Evolutionary conservation across 257 asterid genomes (phyloP).

Genomic region (Henckelia pumila): DNA sequence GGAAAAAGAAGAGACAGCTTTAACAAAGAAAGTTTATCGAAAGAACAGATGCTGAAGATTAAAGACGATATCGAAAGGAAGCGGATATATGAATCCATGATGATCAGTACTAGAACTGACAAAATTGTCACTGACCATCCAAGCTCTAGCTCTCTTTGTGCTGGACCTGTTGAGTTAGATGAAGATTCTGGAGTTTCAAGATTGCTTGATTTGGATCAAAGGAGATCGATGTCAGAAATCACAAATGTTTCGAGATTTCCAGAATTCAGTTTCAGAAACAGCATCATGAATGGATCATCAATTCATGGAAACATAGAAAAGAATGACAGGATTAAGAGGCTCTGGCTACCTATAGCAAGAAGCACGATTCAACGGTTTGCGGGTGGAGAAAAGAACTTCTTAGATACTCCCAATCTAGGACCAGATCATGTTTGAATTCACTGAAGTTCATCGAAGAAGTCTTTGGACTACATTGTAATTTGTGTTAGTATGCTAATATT

Average conservation of each 20-base stretch:
- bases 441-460: background rate
- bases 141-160: constrained; percentile 13
- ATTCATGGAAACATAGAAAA: constrained; percentile 8
- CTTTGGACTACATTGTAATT: background rate
- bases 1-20: constrained; percentile 27
- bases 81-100: constrained; percentile 34
- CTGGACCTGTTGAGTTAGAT: constrained; percentile 22
- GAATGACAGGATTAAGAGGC: constrained; percentile 32
- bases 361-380: constrained; percentile 41
- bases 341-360: constrained; percentile 49
- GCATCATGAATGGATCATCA: constrained; percentile 18
- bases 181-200: constrained; percentile 3
- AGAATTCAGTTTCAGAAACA: constrained; percentile 24
- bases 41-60: constrained; percentile 33
- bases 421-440: constrained; percentile 27
- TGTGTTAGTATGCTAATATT: background rate
- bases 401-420: constrained; percentile 14
- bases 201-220: constrained; percentile 29
- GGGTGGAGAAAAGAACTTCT: constrained; percentile 28
- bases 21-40: constrained; percentile 13
- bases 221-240: constrained; percentile 61
- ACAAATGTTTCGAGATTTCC: constrained; percentile 39
- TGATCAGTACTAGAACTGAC: background rate
- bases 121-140: background rate
- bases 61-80: constrained; percentile 40